Base-by-base conservation (phyloP, 495 filamentous ascomycete genomes). In the Penicillium pulvis region DNA sequence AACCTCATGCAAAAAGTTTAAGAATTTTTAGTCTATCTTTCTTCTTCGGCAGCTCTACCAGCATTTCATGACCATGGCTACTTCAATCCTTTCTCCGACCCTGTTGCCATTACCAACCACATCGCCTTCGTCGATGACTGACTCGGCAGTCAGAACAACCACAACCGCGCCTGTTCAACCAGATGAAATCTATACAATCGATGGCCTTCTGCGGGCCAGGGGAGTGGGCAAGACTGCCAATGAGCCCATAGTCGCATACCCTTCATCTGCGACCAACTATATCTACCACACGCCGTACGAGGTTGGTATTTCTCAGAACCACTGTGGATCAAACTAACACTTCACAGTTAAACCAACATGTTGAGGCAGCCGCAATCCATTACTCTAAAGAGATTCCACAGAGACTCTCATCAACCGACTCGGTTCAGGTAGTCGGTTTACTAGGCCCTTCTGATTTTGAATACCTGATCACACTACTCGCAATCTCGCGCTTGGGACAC, bases 371-470 rank as follows among this genome's bases (percentile, higher is more conserved):
- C 17, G 59, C 72, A 16, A 55, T 69, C 8, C 56, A 65, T 26
- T 64, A 64, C 35, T 42, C 66, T 3, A 59, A 56, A 11, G 36
- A 44, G 2, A 65, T 72, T 14, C 68, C 61, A 1, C 62, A 57
- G 31, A 54, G 60, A 28, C 44, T 49, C 47, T 68, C 69, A 14
- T 66, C 70, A 39, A 62, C 66, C 41, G 63, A 74, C 58, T 62
- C 72, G 7, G 60, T 75, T n/a, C 61, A 61, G 35, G 75, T 83
- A 3, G 74, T 82, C 5, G 73, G 70, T 1, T 48, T 82, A 8
- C 69, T 82, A 14, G 76, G 71, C 9, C 63, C 67, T 0, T 79
- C 78, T 10, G 71, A 75, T 47, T 69, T 82, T 31, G 71, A 80
- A 42, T 76, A 78, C 39, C 57, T 79, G 45, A 60, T 80, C 10